phyloP scores from a whole-genome alignment of 2,329 filamentous ascomycete genomes.

The Diaporthe sp. region DNA sequence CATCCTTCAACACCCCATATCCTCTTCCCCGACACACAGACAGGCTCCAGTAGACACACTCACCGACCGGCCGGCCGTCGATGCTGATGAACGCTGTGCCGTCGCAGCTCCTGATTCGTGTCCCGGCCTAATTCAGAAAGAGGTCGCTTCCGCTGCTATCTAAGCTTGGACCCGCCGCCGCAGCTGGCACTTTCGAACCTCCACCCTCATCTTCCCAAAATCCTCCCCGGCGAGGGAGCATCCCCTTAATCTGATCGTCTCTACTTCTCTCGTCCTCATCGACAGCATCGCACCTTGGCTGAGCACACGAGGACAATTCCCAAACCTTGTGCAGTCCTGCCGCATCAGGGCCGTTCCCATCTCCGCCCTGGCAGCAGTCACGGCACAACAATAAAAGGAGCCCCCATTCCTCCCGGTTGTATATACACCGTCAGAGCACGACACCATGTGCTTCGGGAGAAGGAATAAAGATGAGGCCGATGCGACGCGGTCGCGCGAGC shows the following conservation, averaged over 20 bases:
- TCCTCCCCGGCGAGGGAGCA: slow-evolving; percentile 13
- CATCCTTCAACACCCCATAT: background rate
- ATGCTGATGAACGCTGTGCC: slow-evolving; percentile 7
- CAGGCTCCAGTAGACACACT: slow-evolving; percentile 4
- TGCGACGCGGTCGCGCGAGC: slow-evolving; percentile 75
- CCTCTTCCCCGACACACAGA: slow-evolving; percentile 1
- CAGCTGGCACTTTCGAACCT: slow-evolving; percentile 27
- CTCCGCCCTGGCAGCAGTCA: slow-evolving; percentile 8
- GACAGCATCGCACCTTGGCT: slow-evolving; percentile 8
- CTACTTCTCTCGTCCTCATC: slow-evolving; percentile 5
- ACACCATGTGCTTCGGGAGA: slow-evolving; percentile 71
- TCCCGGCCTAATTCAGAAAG: slow-evolving; percentile 20
- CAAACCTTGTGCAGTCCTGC: background rate
- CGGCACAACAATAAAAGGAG: slow-evolving; percentile 16
- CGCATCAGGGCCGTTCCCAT: slow-evolving; percentile 1
- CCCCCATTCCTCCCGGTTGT: slow-evolving; percentile 15
- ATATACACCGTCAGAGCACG: slow-evolving; percentile 28
- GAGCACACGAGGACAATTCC: slow-evolving; percentile 21
- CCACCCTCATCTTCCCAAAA: slow-evolving; percentile 32
- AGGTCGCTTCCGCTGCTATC: slow-evolving; percentile 25
- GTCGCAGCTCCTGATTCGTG: slow-evolving; percentile 35
- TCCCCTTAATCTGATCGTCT: slow-evolving; percentile 22
- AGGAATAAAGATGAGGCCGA: slow-evolving; percentile 66
- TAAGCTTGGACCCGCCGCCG: slow-evolving; percentile 35
- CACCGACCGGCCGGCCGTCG: slow-evolving; percentile 26